Base-by-base conservation (phyloP, 805 yeast genomes). In the Schwanniomyces polymorphus region DNA sequence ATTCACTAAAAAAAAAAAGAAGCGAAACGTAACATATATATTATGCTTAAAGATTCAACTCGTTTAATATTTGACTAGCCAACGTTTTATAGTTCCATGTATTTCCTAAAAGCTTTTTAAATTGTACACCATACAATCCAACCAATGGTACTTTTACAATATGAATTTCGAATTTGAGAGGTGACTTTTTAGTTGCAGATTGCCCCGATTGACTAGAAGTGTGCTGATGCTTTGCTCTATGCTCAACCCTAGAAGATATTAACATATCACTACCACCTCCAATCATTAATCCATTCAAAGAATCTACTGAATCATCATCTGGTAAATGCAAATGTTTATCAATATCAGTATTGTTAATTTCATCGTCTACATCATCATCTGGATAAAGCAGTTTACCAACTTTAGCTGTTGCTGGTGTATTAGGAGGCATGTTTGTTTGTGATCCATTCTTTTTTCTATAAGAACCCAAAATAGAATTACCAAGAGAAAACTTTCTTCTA, bases 21-120 rank as follows among this genome's bases (percentile, higher is more conserved):
- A 31, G 35, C 17, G 11, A 31, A 31, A 31, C 21, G 21, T 14
- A 31, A 31, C 35, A 31, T 14, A 21, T 10, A 4, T 5, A 18
- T 21, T 37, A 21, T 18, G 25, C 27, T 18, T 33, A 87, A 53
- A 88, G 70, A 52, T 85, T 84, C 63, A 88, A 74, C 54, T 86
- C 87, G 49, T 78, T 70, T 65, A 91, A 78, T 42, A 91, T 86
- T 63, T 85, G 89, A 45, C 92, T 84, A 1, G 97, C 97, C 60
- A 91, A 74, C 8, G 91, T 85, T 72, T 92, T 91, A 70, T 91
- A 91, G 70, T 86, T 81, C 97, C 97, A 91, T 1, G 97, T 89
- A 64, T 92, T 91, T 59, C 98, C 98, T 48, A 88, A 79, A 27
- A 91, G 78, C 64, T 91, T 91, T 76, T 92, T 92, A 74, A 91